A percentile compares a stretch with the other conserved stretches of the same genome.
Conservation (phyloP, 345 rosid species). For the Barbarea vulgaris region DNA sequence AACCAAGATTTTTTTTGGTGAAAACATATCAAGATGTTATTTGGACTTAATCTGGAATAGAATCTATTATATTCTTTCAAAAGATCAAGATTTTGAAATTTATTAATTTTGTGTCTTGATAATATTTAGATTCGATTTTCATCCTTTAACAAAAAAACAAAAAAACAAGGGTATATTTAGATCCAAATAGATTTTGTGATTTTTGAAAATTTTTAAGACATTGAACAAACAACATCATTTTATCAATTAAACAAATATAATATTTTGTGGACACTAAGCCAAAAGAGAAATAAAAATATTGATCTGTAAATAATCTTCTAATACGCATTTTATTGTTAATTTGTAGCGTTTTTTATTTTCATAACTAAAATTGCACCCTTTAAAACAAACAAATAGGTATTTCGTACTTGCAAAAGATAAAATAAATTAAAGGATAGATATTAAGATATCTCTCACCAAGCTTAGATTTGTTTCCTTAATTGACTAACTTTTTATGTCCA, state of each 20-base stretch:
- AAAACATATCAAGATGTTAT: background rate
- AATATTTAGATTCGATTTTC: background rate
- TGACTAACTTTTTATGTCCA: background rate
- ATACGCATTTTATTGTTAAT: background rate
- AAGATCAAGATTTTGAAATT: background rate
- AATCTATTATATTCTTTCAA: background rate
- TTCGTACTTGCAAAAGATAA: background rate
- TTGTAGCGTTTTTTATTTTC: background rate
- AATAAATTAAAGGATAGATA: background rate
- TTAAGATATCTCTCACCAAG: background rate
- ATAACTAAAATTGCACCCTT: too few species aligned
- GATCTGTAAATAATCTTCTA: background rate
- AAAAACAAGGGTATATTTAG: background rate
- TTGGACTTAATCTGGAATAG: background rate
- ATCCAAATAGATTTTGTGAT: background rate
- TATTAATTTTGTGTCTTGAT: background rate
- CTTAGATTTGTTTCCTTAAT: background rate
- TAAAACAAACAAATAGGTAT: background rate
- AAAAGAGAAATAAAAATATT: background rate
- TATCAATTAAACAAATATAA: background rate
- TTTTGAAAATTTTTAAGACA: background rate
- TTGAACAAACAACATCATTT: background rate
- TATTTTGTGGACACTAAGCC: background rate
- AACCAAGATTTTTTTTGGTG: background rate
- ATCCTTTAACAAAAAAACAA: background rate